These are phyloP conservation scores for Funneliformis caledonium DNA, from an alignment of 371 early-diverging fungal species.

Conservation along the genomic window DNA sequence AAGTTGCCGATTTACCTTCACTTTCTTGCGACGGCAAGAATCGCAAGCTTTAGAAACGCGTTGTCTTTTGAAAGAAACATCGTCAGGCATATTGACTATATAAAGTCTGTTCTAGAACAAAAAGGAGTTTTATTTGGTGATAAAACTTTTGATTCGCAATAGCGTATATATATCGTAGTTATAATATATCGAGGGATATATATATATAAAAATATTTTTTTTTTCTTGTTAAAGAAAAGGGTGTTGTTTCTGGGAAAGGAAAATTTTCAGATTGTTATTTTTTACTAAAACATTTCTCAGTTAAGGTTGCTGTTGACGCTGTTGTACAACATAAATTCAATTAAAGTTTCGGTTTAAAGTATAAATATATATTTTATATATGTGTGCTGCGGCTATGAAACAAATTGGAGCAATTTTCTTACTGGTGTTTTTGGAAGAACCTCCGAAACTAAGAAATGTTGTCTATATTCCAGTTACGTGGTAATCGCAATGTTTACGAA, in stretches of 20 bases:
- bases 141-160: not conserved
- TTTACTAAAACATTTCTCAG: not conserved
- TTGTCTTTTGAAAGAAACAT: conserved; percentile 43
- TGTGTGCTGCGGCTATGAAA: not conserved
- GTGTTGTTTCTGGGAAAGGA: not conserved
- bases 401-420: no score
- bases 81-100: conserved; percentile 39
- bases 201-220: no score
- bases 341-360: not conserved
- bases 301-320: not conserved
- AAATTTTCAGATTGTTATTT: not conserved
- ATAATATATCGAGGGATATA: not conserved
- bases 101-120: not conserved
- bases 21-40: conserved; percentile 53
- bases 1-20: conserved; percentile 36
- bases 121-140: not conserved
- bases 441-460: no score
- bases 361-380: not conserved
- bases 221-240: not conserved
- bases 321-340: not conserved
- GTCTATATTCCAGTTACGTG: no score
- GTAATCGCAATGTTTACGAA: no score
- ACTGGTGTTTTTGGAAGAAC: no score
- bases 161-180: not conserved
- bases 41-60: conserved; percentile 54